Base-by-base conservation (phyloP, 306 rosid species). In the Corylus avellana region DNA sequence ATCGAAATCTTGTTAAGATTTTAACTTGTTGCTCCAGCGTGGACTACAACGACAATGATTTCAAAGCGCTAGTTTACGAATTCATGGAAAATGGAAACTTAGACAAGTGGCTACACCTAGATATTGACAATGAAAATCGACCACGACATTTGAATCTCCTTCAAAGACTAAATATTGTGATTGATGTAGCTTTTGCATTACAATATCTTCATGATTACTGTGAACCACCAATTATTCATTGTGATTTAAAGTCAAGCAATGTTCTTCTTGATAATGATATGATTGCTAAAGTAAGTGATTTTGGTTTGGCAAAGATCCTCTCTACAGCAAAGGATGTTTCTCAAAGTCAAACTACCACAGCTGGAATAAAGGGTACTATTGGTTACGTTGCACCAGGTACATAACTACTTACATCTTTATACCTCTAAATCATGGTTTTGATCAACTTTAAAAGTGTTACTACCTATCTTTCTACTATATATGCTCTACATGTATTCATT, bases 11-110 rank as follows among this genome's bases (percentile, higher is more conserved):
- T 0, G 75, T 80, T 32, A 67, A 78, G 37, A 55, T 81, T 46
- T 37, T 78, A n/a, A 85, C 88, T 53, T 78, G 80, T 55, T 81
- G 88, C 53, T 77, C 88, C 0, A 70, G 78, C 32, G 4, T 17
- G 4, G 80, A 78, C 64, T 75, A 81, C 68, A 47, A 77, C 1
- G 85, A 80, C 3, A 76, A 69, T 51, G 85, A 70, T 11, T 84
- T 84, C 44, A 77, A 84, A 78, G 88, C 81, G 62, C 59, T 85
- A 1, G 80, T 85, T 22, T 85, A 77, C 18, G 62, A 63, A 8
- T 81, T 70, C 54, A 78, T 85, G 85, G 25, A 20, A 53, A 81
- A 81, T 63, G 85, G 83, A 47, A 85, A 78, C 75, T 78, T 85
- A n/a, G 85, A 85, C 37, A 32, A 42, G 8, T 85, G 87, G 87